A percentile compares a stretch with the other conserved stretches of the same genome.
Conservation (phyloP, 2,329 filamentous ascomycete species). For the Scytalidium lignicola region DNA sequence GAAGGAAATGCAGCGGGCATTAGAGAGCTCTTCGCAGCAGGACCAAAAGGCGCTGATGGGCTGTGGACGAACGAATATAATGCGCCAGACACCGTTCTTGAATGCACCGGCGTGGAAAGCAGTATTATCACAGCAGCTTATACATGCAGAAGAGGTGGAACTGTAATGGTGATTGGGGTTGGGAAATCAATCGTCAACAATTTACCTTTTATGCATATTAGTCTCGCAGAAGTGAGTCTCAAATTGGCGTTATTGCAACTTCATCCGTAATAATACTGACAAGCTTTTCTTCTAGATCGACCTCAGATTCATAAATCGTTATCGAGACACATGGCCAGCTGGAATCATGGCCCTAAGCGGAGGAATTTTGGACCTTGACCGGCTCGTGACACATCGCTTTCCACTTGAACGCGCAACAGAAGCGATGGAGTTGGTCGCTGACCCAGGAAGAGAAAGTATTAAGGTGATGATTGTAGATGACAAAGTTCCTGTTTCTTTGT, state of each 20-base stretch:
- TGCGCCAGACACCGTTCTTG: slow-evolving; percentile 54
- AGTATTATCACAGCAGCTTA: slow-evolving; percentile 56
- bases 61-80: slow-evolving; percentile 41
- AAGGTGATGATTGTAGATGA: slow-evolving; percentile 57
- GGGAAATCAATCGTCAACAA: slow-evolving; percentile 59
- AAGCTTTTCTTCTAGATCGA: slow-evolving; percentile 45
- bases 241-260: no score
- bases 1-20: slow-evolving; percentile 48
- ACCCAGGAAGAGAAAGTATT: slow-evolving; percentile 48
- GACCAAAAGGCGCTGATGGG: slow-evolving; percentile 1
- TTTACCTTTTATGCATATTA: slow-evolving; percentile 29
- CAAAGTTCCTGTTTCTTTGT: slow-evolving; percentile 5
- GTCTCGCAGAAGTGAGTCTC: slow-evolving; percentile 19
- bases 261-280: not conserved
- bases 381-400: slow-evolving; percentile 58
- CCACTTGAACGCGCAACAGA: slow-evolving; percentile 57
- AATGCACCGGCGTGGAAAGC: slow-evolving; percentile 63
- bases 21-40: slow-evolving; percentile 44
- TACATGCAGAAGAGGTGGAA: slow-evolving; percentile 51
- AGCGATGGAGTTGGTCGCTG: slow-evolving; percentile 48
- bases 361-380: slow-evolving; percentile 55
- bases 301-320: slow-evolving; percentile 66
- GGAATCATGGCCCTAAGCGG: slow-evolving; percentile 57
- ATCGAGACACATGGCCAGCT: slow-evolving; percentile 64
- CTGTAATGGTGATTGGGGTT: slow-evolving; percentile 60